A percentile compares a stretch with the other conserved stretches of the same genome.
Evolutionary conservation across 2,329 filamentous ascomycete genomes (phyloP).

Genomic region (Diaporthe helianthi): DNA sequence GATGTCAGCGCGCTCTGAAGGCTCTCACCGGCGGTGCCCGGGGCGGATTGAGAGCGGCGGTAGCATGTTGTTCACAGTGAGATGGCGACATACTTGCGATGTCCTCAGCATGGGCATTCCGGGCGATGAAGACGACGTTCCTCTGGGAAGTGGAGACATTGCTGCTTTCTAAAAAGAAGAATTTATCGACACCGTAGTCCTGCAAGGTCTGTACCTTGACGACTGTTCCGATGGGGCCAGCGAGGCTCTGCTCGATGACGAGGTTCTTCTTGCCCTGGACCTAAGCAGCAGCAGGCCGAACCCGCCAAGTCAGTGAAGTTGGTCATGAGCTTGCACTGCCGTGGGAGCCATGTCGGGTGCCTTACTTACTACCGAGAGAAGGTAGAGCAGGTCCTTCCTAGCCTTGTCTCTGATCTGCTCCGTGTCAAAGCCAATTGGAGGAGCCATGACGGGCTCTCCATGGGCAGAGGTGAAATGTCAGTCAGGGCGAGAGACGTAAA

Average conservation of each 20-base stretch:
- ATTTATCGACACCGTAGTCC: conserved; percentile 97
- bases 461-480: conserved; percentile 38
- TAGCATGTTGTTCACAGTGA: background rate
- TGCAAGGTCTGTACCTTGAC: conserved; percentile 95
- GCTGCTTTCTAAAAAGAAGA: conserved; percentile 94
- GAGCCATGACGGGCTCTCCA: conserved; percentile 71
- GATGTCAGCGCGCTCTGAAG: conserved; percentile 67
- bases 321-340: conserved; percentile 33
- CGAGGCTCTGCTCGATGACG: conserved; percentile 88
- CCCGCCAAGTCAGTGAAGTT: conserved; percentile 33
- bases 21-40: conserved; percentile 47
- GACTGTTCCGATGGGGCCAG: conserved; percentile 87
- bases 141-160: conserved; percentile 94
- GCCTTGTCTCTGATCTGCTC: conserved; percentile 81
- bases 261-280: conserved; percentile 99
- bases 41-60: conserved; percentile 23
- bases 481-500: background rate
- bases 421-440: conserved; percentile 73
- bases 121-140: conserved; percentile 92
- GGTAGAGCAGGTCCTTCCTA: conserved; percentile 85
- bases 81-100: conserved; percentile 79
- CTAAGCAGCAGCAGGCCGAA: conserved; percentile 54
- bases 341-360: conserved; percentile 33
- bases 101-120: conserved; percentile 85
- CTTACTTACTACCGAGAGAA: conserved; percentile 91